Base-by-base conservation (phyloP, 768 basidiomycete genomes). In the Trametes cingulata region DNA sequence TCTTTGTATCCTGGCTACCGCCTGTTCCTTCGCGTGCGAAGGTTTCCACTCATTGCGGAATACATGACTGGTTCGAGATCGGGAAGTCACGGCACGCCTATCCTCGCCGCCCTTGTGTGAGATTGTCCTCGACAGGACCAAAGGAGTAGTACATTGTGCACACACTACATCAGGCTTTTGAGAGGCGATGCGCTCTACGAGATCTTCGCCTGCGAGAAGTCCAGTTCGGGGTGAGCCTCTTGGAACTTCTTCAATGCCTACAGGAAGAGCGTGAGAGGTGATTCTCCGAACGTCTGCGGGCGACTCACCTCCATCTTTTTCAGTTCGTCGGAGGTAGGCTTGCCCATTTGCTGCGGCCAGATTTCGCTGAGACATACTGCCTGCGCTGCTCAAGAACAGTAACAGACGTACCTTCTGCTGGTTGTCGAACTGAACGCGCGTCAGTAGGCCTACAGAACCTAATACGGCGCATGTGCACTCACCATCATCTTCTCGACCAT, bases 401-500 rank as follows among this genome's bases (percentile, higher is more conserved):
- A 27, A 20, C 19, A 41, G 8, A 42, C 69, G 52, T 69, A 85
- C 87, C 77, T 86, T 88, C 69, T 87, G 87, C 70, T 89, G 87
- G 63, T 90, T 89, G 68, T 91, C 89, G 63, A 88, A 91, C 88
- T 90, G 64, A 2, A 47, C 35, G 15, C 24, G 3, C 20, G 35
- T n/a, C 14, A 41, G 40, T 33, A 39, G 49, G 33, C 24, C n/a
- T 36, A 60, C 37, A 29, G 46, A 7, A 60, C 62, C 49, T 59
- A 50, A 39, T 36, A 57, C 48, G 45, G n/a, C 51, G 39, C 13
- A 17, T 13, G 1, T 19, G 46, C 24, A 74, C 89, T 67, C 76
- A 96, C 96, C 96, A 99, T 98, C 97, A 99, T 99, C 80, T 99
- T 99, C 75, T 99, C 97, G 3, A 99, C 97, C 91, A 99, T 91